Conservation (phyloP, 495 filamentous ascomycete species). For the Neurospora tetraspora region DNA sequence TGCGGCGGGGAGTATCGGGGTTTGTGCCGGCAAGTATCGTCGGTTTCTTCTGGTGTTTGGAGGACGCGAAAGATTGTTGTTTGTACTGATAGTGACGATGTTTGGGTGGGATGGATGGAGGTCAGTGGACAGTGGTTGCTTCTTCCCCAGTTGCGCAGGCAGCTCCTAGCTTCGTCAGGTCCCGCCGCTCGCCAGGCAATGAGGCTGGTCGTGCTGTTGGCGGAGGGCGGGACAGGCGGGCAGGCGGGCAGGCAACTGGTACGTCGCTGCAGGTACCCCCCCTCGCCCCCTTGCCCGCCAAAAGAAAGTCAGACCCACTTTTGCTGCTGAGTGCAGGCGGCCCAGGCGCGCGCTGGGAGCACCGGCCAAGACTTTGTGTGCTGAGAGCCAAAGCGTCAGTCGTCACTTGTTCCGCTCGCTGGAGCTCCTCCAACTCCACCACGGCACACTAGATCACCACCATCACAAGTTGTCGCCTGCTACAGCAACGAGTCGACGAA, state of each 20-base stretch:
- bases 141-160: conserved; percentile 11
- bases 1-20: not conserved
- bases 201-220: not conserved
- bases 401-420: conserved; percentile 3
- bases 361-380: conserved; percentile 16
- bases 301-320: conserved; percentile 4
- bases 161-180: conserved; percentile 28
- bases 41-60: not conserved
- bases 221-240: not conserved
- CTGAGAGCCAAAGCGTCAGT: conserved; percentile 1
- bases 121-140: not conserved
- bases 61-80: not conserved
- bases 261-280: conserved; percentile 10
- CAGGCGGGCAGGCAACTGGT: conserved; percentile 6
- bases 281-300: conserved; percentile 2
- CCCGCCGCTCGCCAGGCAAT: conserved; percentile 1
- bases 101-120: not conserved
- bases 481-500: not conserved
- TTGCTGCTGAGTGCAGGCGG: not conserved
- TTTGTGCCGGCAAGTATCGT: not conserved
- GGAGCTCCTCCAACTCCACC: conserved; percentile 9
- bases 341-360: not conserved
- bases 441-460: conserved; percentile 1
- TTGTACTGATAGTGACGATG: not conserved
- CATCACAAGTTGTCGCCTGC: conserved; percentile 5